Conservation (phyloP, 2,329 filamentous ascomycete genomes). For the Chaetomium sp. region DNA sequence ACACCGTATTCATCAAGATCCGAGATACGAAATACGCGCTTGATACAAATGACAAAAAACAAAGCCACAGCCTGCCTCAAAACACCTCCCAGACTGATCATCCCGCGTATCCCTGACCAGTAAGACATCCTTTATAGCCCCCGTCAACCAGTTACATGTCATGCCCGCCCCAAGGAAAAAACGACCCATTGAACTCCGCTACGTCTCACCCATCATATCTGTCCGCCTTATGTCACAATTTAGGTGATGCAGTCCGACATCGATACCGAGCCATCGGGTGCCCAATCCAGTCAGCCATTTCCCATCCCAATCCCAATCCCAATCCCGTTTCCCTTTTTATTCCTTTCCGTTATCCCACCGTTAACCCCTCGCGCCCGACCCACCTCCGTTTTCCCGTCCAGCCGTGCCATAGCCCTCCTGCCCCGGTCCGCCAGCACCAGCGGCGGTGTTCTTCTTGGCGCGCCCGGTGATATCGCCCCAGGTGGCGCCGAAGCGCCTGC, state of each 20-base stretch:
- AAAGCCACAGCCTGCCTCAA: neutral
- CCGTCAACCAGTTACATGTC: neutral
- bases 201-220: constrained; percentile 3
- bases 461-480: constrained; percentile 84
- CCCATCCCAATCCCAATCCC: constrained; percentile 1
- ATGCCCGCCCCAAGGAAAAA: neutral
- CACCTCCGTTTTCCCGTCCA: constrained; percentile 12
- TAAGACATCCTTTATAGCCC: neutral
- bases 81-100: neutral
- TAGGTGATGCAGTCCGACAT: neutral
- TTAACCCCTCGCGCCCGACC: constrained; percentile 2
- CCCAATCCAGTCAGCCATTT: neutral
- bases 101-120: neutral
- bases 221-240: neutral
- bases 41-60: neutral
- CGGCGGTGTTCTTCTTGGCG: constrained; percentile 24
- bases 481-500: constrained; percentile 77
- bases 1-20: neutral
- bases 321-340: neutral
- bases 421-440: neutral
- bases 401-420: constrained; percentile 30
- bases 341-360: neutral
- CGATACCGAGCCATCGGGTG: neutral
- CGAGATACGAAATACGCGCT: neutral
- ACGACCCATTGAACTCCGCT: constrained; percentile 13